phyloP scores from a whole-genome alignment of 805 yeast genomes.

The Jamesozyma rosinii region DNA sequence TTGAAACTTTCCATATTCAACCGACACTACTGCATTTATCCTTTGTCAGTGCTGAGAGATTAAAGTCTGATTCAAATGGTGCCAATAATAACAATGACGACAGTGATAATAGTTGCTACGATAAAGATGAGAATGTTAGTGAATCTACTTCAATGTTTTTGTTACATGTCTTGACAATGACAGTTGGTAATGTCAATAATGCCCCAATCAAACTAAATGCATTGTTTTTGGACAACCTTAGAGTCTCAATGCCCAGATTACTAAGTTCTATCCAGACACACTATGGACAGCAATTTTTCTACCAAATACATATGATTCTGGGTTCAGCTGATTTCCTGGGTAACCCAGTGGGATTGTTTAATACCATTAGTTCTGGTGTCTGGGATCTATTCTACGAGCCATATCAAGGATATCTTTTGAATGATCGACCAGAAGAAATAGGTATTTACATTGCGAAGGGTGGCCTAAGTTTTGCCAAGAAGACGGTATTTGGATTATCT shows the following conservation, averaged over 20 bases:
- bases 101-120: conserved; percentile 6
- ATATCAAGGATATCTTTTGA: conserved; percentile 87
- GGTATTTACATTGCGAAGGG: conserved; percentile 96
- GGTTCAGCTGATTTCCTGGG: conserved; percentile 97
- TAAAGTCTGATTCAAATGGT: conserved; percentile 55
- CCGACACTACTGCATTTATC: conserved; percentile 85
- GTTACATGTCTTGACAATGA: conserved; percentile 85
- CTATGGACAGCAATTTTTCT: conserved; percentile 84
- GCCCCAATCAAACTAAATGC: conserved; percentile 91
- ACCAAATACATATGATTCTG: conserved; percentile 81
- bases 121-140: not conserved
- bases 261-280: conserved; percentile 67
- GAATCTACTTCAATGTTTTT: conserved; percentile 47
- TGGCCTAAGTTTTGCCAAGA: conserved; percentile 84
- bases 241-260: conserved; percentile 74
- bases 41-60: conserved; percentile 79
- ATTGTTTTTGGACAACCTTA: conserved; percentile 73
- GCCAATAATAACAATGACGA: not conserved
- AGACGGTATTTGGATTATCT: conserved; percentile 88
- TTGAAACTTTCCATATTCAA: conserved; percentile 86
- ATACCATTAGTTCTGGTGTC: conserved; percentile 87
- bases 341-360: conserved; percentile 94
- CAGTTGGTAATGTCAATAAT: conserved; percentile 92
- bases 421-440: conserved; percentile 89
- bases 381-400: conserved; percentile 96